Evolutionary conservation across 768 basidiomycete genomes (phyloP).

Genomic region (Russula emetica): DNA sequence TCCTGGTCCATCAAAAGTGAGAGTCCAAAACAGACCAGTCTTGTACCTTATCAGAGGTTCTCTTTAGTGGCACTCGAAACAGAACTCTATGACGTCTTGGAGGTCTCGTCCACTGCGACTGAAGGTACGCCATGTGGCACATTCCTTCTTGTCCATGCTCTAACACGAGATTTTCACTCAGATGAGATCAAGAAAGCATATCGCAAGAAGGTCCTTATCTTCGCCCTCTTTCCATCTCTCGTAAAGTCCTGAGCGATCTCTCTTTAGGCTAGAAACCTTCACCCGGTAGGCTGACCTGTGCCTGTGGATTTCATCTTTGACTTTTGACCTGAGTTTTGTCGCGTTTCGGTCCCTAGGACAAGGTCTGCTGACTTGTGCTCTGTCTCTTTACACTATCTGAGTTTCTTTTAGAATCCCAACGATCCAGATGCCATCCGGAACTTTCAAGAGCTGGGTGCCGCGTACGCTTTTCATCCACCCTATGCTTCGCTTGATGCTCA

Average conservation of each 20-base stretch:
- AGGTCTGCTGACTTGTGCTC: conserved; percentile 39
- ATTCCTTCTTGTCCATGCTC: conserved; percentile 7
- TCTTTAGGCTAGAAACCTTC: conserved; percentile 75
- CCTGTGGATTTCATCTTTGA: conserved; percentile 15
- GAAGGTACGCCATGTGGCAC: conserved; percentile 49
- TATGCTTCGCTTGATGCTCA: not conserved
- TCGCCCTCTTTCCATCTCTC: conserved; percentile 24
- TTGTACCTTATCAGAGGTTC: not conserved
- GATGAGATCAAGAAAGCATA: conserved; percentile 94
- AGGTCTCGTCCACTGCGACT: conserved; percentile 61
- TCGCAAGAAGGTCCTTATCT: conserved; percentile 69
- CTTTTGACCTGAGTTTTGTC: conserved; percentile 18
- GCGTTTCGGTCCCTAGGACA: conserved; percentile 48
- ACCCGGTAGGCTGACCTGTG: conserved; percentile 56
- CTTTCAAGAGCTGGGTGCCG: conserved; percentile 87
- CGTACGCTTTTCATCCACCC: conserved; percentile 47
- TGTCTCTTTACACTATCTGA: not conserved
- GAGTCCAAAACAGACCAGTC: not conserved
- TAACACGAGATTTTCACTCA: conserved; percentile 33
- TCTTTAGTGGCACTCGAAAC: conserved; percentile 65
- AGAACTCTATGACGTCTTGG: conserved; percentile 83
- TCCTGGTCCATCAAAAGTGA: conserved; percentile 12
- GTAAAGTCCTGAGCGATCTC: conserved; percentile 28
- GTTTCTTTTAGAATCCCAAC: conserved; percentile 71
- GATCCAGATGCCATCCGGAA: conserved; percentile 76